Percentiles rank a stretch among this genome's conserved stretches.
phyloP scores from a whole-genome alignment of 208 protist genomes.

The Tetramitus jugosus region DNA sequence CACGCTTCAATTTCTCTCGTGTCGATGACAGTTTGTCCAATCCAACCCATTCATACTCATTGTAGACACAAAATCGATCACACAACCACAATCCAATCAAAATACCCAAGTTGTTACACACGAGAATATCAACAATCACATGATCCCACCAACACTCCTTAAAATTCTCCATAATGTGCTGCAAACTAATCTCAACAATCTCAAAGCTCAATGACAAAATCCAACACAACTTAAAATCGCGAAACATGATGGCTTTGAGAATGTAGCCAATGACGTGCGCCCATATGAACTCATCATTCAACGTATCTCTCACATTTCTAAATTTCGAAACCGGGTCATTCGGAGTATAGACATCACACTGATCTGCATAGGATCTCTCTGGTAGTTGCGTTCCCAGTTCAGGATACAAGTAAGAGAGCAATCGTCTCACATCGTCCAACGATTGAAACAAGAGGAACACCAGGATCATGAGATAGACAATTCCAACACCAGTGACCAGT shows the following conservation, averaged over 20 bases:
- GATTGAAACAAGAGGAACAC: slow-evolving; percentile 29
- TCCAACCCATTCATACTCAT: slow-evolving; percentile 29
- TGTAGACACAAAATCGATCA: slow-evolving; percentile 40
- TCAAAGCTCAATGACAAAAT: slow-evolving; percentile 80
- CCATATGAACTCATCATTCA: slow-evolving; percentile 86
- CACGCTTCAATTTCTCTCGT: background rate
- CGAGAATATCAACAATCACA: slow-evolving; percentile 80
- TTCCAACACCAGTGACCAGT: slow-evolving; percentile 64
- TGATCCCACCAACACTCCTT: slow-evolving; percentile 95
- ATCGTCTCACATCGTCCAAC: slow-evolving; percentile 40
- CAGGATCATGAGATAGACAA: slow-evolving; percentile 43
- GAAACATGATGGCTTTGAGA: slow-evolving; percentile 78
- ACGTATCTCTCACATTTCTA: slow-evolving; percentile 54
- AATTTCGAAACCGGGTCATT: slow-evolving; percentile 53
- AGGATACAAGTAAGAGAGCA: slow-evolving; percentile 64
- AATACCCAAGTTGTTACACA: slow-evolving; percentile 87
- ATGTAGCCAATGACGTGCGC: slow-evolving; percentile 86
- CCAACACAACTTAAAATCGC: slow-evolving; percentile 75
- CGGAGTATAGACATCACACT: slow-evolving; percentile 75
- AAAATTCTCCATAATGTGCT: slow-evolving; percentile 89
- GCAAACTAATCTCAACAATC: slow-evolving; percentile 83
- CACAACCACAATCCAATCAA: slow-evolving; percentile 57
- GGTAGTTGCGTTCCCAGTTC: slow-evolving; percentile 54
- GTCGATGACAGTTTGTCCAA: slow-evolving; percentile 20
- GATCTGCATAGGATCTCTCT: slow-evolving; percentile 75